Percentiles rank a stretch among this genome's conserved stretches.
These are phyloP conservation scores for Cladorrhinum sp. DNA, from an alignment of 2,329 filamentous ascomycete genomes.

Conservation along the genomic window DNA sequence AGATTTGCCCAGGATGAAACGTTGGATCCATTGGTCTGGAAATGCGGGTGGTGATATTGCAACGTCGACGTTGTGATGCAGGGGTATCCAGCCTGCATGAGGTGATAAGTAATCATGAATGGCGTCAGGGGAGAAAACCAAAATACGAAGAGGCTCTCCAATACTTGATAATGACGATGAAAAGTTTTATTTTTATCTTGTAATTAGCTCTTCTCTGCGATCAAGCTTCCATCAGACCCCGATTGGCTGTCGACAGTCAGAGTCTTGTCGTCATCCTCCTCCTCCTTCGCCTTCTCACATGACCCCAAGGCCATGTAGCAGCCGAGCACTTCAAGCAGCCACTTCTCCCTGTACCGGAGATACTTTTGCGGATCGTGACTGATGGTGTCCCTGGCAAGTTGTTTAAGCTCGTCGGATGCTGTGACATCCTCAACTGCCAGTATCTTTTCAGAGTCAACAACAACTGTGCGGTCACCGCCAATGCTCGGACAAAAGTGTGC, in stretches of 20 bases:
- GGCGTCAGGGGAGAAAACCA: background rate
- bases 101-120: background rate
- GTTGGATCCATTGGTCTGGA: background rate
- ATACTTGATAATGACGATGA: too few relatives aligned
- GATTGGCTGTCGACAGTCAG: background rate
- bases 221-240: background rate
- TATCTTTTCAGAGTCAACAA: slow-evolving; percentile 17
- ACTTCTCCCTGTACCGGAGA: slow-evolving; percentile 23
- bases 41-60: background rate
- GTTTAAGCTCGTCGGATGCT: slow-evolving; percentile 1
- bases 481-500: slow-evolving; percentile 6
- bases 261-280: background rate
- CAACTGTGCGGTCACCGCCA: background rate
- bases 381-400: slow-evolving; percentile 16
- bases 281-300: background rate
- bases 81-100: background rate
- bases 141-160: background rate
- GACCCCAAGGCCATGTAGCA: slow-evolving; percentile 22
- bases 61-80: background rate
- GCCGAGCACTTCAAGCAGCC: slow-evolving; percentile 23
- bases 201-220: background rate
- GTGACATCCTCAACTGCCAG: slow-evolving; percentile 9
- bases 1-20: background rate
- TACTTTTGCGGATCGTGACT: slow-evolving; percentile 16
- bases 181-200: background rate